Evolutionary conservation across 768 basidiomycete genomes (phyloP), one percentile per base, ranked within the genome.

Genomic region (Aureoboletus auriporus): DNA sequence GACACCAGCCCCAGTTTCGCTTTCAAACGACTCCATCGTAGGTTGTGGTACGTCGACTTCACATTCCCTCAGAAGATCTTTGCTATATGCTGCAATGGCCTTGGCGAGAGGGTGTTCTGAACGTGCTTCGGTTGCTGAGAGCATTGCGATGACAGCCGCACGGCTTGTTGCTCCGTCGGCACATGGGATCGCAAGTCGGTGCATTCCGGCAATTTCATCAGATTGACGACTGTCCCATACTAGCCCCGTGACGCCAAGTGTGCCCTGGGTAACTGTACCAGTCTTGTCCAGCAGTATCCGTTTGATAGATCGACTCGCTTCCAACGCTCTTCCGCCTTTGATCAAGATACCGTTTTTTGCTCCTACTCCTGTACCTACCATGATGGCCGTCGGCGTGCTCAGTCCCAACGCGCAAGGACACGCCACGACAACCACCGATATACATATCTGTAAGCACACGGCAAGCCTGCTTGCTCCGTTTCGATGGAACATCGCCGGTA

Each of bases 361-460:
- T 2, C 96, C 96, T 48, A 98, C 83, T 1, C 96, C 96, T 0
- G 95, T 98, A 14, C 96, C 96, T 29, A 98, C 96, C 96, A 98
- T 98, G 69, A 98, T 93, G 2, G 95, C 96, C 0, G 96, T 98
- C 1, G 96, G 96, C 0, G 95, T 98, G 47, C 90, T 91, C 50
- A 98, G 77, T 5, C 95, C 96, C 30, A 99, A 78, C 0, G 96
- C 95, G 64, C 96, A 99, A 0, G 96, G 96, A 67, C 96, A 99
- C 17, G 96, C 95, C 44, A 99, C 93, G 42, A 99, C 96, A 50
- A 99, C 80, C 53, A 98, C 96, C 35, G 90, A 93, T 63, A 98
- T 99, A 67, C 95, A 97, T 61, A 99, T 84, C 71, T 95, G 93
- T 40, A 99, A 74, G 64, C 94, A 98, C 12, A 95, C 86, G 7